Base-by-base conservation (phyloP, 768 basidiomycete genomes). In the Tricholoma furcatifolium region DNA sequence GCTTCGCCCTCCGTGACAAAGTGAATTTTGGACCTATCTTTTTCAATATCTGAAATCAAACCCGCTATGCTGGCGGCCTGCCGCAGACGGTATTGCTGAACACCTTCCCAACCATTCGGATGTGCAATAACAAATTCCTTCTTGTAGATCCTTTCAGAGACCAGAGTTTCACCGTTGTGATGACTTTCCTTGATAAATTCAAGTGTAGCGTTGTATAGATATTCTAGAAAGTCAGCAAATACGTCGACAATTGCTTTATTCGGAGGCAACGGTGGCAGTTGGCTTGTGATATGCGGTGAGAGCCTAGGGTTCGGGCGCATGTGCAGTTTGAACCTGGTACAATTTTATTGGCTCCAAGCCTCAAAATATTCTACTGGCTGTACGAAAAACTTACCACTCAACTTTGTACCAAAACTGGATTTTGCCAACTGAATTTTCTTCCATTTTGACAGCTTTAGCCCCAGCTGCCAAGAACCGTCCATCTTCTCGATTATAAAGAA, bases 1-100 rank as follows among this genome's bases (percentile, higher is more conserved):
- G 81, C 82, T 56, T 83, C 81, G 0, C 81, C 81, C 57, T 82
- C 80, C 0, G 80, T 81, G 5, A 83, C 70, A 46, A 83, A 74
- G 12, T 70, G 75, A 1, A 82, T 56, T 0, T 78, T 74, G 4
- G 62, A 62, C 27, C 68, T 71, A 0, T 66, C 73, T n/a, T 66
- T 67, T 2, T 67, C 54, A 0, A 60, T 67, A 41, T 69, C 58
- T 0, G 71, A 57, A 1, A 83, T 67, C 21, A 84, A 68, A 14
- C 79, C 76, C 0, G 74, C 82, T 24, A 65, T 21, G 6, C 73
- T 62, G 0, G 78, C 80, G 0, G 82, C 82, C 10, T 63, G 59
- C 12, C 82, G 74, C 63, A 83, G 74, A 51, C 72, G 66, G 4
- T 60, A 68, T 55, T 83, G 82, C 53, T 84, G 81, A 1, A 60